A percentile compares a stretch with the other conserved stretches of the same genome.
Evolutionary conservation across 176 grass and related monocot species (phyloP).

Genomic region (Triticum monococcum): DNA sequence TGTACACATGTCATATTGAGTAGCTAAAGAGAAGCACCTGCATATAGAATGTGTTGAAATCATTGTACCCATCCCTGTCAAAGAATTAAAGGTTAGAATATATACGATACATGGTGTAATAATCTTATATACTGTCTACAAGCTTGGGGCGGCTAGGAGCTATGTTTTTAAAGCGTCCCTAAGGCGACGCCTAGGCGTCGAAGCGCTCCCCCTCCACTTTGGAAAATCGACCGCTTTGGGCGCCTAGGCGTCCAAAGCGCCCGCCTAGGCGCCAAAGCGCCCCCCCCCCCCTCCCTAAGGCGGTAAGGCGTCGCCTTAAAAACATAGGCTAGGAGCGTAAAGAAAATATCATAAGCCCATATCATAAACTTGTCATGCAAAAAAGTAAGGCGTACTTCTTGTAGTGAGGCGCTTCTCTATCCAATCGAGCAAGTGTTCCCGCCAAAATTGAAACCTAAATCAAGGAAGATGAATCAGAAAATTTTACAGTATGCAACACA

Average conservation of each 20-base stretch:
- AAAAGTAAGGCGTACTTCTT: constrained; percentile 73
- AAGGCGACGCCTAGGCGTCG: too few species aligned
- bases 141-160: neutral
- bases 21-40: constrained; percentile 60
- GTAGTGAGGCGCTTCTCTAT: constrained; percentile 98
- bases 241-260: too few species aligned
- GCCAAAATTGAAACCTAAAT: constrained; percentile 99
- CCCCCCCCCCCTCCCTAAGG: too few species aligned
- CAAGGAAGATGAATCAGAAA: constrained; percentile 27
- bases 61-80: constrained; percentile 95
- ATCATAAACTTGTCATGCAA: constrained; percentile 5
- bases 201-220: too few species aligned
- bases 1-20: constrained; percentile 15
- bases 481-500: neutral
- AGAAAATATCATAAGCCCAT: neutral
- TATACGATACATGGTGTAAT: constrained; percentile 1
- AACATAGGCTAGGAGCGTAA: neutral
- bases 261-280: too few species aligned
- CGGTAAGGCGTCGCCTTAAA: too few species aligned
- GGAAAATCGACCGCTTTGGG: too few species aligned
- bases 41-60: constrained; percentile 99
- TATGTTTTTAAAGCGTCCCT: too few species aligned
- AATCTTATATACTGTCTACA: neutral
- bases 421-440: constrained; percentile 96
- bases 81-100: constrained; percentile 35